A percentile compares a stretch with the other conserved stretches of the same genome.
Conservation (phyloP, 106 monocot species). For the Agapanthus africanus region DNA sequence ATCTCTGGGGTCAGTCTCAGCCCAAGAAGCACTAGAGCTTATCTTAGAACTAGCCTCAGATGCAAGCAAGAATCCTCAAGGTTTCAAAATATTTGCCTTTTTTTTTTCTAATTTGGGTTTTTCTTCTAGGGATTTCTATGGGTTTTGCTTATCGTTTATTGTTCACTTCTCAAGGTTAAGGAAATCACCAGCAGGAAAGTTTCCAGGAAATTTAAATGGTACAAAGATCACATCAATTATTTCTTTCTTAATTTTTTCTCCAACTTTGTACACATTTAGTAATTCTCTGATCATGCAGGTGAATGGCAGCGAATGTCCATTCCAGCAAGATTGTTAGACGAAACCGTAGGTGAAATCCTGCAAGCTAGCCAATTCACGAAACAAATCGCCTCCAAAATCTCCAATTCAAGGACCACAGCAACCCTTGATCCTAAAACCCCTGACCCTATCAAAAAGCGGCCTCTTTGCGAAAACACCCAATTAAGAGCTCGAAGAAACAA, state of each 20-base stretch:
- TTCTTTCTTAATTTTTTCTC: no score
- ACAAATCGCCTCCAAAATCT: constrained; percentile 6
- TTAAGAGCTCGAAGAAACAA: constrained; percentile 33
- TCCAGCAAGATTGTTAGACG: constrained; percentile 71
- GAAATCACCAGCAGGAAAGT: constrained; percentile 53
- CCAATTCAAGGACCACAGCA: background rate
- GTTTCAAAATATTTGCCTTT: no score
- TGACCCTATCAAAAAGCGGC: background rate
- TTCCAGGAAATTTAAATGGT: constrained; percentile 39
- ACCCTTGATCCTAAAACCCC: constrained; percentile 54
- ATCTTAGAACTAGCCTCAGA: constrained; percentile 68
- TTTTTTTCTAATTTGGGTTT: no score
- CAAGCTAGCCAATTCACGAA: constrained; percentile 56
- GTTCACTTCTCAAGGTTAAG: constrained; percentile 33
- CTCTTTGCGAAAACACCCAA: constrained; percentile 14
- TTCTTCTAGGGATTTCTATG: no score
- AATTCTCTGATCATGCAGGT: no score
- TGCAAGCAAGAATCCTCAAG: constrained; percentile 83
- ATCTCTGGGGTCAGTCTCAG: constrained; percentile 65
- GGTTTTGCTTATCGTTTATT: no score
- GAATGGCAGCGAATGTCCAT: constrained; percentile 78
- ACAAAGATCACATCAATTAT: background rate
- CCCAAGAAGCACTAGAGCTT: constrained; percentile 73
- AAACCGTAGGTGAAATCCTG: constrained; percentile 70
- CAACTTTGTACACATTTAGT: no score